phyloP scores from a whole-genome alignment of 352 stramenopile genomes.

The Phytopythium cucurbitacearum region DNA sequence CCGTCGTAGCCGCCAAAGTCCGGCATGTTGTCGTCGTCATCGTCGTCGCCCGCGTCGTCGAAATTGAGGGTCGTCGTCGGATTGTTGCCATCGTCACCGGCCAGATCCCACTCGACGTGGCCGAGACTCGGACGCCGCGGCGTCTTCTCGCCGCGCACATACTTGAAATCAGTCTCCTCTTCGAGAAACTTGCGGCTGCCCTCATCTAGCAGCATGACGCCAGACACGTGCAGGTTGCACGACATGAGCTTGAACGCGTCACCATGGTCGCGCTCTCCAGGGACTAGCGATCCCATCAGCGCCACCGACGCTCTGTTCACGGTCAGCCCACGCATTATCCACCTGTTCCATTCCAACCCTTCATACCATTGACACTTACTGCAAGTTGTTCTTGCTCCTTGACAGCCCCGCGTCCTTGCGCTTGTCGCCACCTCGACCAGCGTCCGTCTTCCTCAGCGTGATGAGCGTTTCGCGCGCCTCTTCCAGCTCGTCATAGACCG shows the following conservation, averaged over 20 bases:
- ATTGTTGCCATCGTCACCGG: conserved; percentile 12
- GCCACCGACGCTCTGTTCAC: conserved; percentile 54
- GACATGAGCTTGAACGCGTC: conserved; percentile 85
- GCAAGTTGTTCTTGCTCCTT: conserved; percentile 68
- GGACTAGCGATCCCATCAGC: conserved; percentile 76
- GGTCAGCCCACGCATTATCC: neutral
- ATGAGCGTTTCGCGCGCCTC: conserved; percentile 50
- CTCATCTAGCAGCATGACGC: conserved; percentile 77
- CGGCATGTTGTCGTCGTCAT: conserved; percentile 20
- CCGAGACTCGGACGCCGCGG: conserved; percentile 6
- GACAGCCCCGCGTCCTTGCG: conserved; percentile 15
- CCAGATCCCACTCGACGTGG: conserved; percentile 3
- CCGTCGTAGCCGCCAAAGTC: conserved; percentile 20
- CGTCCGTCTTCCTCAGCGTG: conserved; percentile 33
- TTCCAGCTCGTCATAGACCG: conserved; percentile 56
- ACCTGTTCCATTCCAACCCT: conserved; percentile 2
- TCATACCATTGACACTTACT: conserved; percentile 21
- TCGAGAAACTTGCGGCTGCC: conserved; percentile 65
- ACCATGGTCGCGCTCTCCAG: conserved; percentile 70
- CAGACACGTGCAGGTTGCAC: conserved; percentile 65
- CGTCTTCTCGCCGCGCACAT: conserved; percentile 5
- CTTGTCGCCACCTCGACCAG: conserved; percentile 7
- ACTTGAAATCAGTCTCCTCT: conserved; percentile 1
- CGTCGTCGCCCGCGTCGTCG: conserved; percentile 30
- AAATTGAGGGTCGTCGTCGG: conserved; percentile 35